Percentiles rank a stretch among this genome's conserved stretches.
Evolutionary conservation across 352 stramenopile species (phyloP).

Genomic region (Phytopythium helicoides): DNA sequence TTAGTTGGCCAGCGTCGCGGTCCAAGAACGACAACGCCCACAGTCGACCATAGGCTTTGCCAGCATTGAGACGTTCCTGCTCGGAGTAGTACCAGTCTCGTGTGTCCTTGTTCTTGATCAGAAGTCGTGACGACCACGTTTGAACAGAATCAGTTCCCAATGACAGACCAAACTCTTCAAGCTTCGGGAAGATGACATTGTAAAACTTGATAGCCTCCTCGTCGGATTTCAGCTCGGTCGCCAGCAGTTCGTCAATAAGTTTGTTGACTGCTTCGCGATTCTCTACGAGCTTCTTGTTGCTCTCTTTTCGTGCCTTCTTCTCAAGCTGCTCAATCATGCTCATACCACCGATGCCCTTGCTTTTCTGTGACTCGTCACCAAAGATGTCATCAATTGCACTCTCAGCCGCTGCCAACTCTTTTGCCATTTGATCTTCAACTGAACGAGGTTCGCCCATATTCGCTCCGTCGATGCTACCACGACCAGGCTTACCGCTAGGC

Average conservation of each 20-base stretch:
- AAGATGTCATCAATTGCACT: conserved; percentile 85
- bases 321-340: conserved; percentile 88
- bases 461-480: conserved; percentile 12
- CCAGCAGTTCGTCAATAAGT: conserved; percentile 51
- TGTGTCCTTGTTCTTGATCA: conserved; percentile 89
- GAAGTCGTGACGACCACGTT: conserved; percentile 78
- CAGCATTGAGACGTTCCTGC: conserved; percentile 72
- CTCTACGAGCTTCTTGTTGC: conserved; percentile 87
- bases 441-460: conserved; percentile 23
- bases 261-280: conserved; percentile 61
- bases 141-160: conserved; percentile 69
- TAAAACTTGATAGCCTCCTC: conserved; percentile 75
- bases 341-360: conserved; percentile 69
- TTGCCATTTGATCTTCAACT: conserved; percentile 84
- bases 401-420: conserved; percentile 73
- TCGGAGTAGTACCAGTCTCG: conserved; percentile 85
- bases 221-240: conserved; percentile 45
- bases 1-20: conserved; percentile 67
- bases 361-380: conserved; percentile 67
- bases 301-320: conserved; percentile 82
- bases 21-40: conserved; percentile 84
- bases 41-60: conserved; percentile 68
- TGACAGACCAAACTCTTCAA: conserved; percentile 63
- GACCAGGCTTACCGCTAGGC: conserved; percentile 17
- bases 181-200: conserved; percentile 44